Percentiles rank a stretch among this genome's conserved stretches.
Conservation (phyloP, 2,329 filamentous ascomycete genomes). For the Albifimbria verrucaria region DNA sequence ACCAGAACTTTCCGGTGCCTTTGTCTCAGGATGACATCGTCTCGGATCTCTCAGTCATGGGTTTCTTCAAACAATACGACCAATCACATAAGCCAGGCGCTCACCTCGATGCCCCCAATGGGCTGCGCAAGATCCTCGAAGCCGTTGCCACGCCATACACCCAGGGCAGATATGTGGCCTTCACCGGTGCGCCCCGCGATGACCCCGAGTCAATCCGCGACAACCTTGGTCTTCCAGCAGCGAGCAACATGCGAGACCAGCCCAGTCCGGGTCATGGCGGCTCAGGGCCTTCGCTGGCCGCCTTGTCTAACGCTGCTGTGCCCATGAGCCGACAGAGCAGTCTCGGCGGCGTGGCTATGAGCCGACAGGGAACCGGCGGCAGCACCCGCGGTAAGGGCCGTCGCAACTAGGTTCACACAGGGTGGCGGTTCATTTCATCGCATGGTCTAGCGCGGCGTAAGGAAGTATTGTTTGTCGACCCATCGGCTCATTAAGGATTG, state of each 20-base stretch:
- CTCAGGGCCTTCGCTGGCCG: conserved; percentile 17
- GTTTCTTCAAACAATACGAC: conserved; percentile 55
- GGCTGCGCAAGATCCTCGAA: conserved; percentile 54
- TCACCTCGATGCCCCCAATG: conserved; percentile 52
- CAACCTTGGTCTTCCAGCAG: conserved; percentile 43
- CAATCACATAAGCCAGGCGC: conserved; percentile 49
- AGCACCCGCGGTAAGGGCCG: conserved; percentile 47
- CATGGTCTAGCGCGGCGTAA: conserved; percentile 1
- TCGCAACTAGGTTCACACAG: conserved; percentile 22
- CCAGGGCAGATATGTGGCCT: conserved; percentile 46
- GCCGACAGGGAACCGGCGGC: conserved; percentile 47
- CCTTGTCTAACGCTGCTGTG: conserved; percentile 31
- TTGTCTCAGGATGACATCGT: conserved; percentile 49
- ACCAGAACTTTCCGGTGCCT: conserved; percentile 53
- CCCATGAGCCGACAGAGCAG: conserved; percentile 57
- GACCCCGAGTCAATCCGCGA: conserved; percentile 49
- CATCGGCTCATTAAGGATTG: not conserved
- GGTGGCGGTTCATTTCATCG: not conserved
- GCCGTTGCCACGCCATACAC: conserved; percentile 47
- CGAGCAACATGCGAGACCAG: conserved; percentile 41
- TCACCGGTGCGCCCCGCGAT: conserved; percentile 40
- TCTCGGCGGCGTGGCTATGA: conserved; percentile 54
- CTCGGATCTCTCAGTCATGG: conserved; percentile 57
- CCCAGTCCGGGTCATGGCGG: conserved; percentile 22
- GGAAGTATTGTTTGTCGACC: not conserved